These are phyloP conservation scores for Cornus florida DNA, from an alignment of 148 eudicot species.

Conservation along the genomic window DNA sequence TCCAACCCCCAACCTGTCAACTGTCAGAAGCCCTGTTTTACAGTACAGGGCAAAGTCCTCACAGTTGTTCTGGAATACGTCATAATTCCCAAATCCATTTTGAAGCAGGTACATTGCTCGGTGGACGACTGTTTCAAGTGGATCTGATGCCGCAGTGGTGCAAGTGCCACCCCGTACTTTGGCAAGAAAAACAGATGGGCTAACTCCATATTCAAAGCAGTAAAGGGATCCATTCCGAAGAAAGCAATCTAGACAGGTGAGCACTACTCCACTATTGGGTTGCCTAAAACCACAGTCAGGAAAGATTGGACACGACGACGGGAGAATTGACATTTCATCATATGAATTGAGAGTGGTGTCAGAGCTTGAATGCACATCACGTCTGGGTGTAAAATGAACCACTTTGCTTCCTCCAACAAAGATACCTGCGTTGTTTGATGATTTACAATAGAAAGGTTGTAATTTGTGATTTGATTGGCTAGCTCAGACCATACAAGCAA, in stretches of 20 bases:
- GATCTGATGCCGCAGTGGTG: conserved; percentile 79
- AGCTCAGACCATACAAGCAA: background rate
- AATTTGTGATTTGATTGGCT: background rate
- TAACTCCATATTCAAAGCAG: conserved; percentile 78
- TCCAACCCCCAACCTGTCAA: conserved; percentile 68
- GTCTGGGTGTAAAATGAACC: conserved; percentile 80
- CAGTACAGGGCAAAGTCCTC: conserved; percentile 97
- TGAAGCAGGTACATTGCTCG: conserved; percentile 90
- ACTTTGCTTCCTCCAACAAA: conserved; percentile 94
- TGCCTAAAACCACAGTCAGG: conserved; percentile 96
- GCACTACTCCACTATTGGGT: conserved; percentile 76
- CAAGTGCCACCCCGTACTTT: conserved; percentile 96
- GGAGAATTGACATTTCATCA: conserved; percentile 19
- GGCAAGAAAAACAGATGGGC: conserved; percentile 70
- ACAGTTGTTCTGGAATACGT: conserved; percentile 85
- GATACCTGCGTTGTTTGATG: conserved; percentile 60
- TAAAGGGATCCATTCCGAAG: conserved; percentile 75
- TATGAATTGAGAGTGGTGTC: conserved; percentile 32
- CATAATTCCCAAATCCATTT: conserved; percentile 89
- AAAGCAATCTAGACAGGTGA: conserved; percentile 89
- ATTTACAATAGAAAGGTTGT: background rate
- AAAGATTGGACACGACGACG: conserved; percentile 62
- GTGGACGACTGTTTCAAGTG: conserved; percentile 57
- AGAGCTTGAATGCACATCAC: conserved; percentile 25
- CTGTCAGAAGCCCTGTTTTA: conserved; percentile 75